Percentiles rank a stretch among this genome's conserved stretches.
These are phyloP conservation scores for Austroboletus festivus DNA, from an alignment of 768 basidiomycete genomes.

Conservation along the genomic window DNA sequence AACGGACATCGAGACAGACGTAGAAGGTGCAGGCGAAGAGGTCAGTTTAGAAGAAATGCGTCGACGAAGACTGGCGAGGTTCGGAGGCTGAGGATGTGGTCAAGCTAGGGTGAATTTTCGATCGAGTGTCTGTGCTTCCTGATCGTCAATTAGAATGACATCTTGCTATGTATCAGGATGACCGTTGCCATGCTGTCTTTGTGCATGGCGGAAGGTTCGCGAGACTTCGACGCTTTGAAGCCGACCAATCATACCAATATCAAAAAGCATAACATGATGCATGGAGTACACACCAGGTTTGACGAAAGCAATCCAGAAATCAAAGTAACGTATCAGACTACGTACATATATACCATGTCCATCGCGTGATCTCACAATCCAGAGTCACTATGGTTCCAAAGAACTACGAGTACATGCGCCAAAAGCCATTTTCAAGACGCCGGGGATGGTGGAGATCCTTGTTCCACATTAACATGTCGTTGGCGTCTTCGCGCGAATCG, in stretches of 20 bases:
- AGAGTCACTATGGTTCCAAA: background rate
- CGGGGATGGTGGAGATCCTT: constrained; percentile 17
- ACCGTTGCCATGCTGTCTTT: too few relatives aligned
- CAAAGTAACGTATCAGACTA: too few relatives aligned
- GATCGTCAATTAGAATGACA: background rate
- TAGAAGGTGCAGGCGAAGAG: constrained; percentile 8
- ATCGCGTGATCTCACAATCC: too few relatives aligned
- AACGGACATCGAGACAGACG: constrained; percentile 37
- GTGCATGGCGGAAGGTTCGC: too few relatives aligned
- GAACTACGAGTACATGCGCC: background rate
- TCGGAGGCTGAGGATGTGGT: constrained; percentile 47
- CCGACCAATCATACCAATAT: too few relatives aligned
- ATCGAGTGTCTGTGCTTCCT: background rate
- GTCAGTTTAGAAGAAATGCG: constrained; percentile 66
- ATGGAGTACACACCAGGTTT: too few relatives aligned
- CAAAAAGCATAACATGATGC: too few relatives aligned
- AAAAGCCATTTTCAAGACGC: constrained; percentile 9
- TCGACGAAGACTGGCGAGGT: constrained; percentile 58
- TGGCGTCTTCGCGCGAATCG: constrained; percentile 51
- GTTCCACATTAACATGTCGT: constrained; percentile 35
- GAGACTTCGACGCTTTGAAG: too few relatives aligned
- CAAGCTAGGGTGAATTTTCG: background rate
- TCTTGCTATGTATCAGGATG: too few relatives aligned
- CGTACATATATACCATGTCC: too few relatives aligned
- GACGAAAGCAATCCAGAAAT: too few relatives aligned